These are phyloP conservation scores for Scytalidium sp. DNA, from an alignment of 2,329 filamentous ascomycete species.

Conservation along the genomic window DNA sequence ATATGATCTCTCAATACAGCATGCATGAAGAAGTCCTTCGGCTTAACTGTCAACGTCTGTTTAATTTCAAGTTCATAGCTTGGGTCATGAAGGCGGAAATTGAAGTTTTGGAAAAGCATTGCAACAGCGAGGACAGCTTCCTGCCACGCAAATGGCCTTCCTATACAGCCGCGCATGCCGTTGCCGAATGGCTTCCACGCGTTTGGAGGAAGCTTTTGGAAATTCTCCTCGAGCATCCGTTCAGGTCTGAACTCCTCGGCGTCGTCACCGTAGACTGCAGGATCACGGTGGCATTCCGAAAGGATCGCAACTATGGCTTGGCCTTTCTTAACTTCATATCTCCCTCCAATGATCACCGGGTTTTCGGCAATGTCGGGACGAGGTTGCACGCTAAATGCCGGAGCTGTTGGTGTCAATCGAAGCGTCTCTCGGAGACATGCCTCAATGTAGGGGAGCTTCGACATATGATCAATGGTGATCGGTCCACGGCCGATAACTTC, in stretches of 20 bases:
- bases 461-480: slow-evolving; percentile 42
- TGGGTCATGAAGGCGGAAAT: slow-evolving; percentile 59
- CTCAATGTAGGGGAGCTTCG: slow-evolving; percentile 58
- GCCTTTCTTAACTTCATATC: slow-evolving; percentile 55
- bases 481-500: slow-evolving; percentile 40
- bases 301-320: slow-evolving; percentile 49
- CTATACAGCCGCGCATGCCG: slow-evolving; percentile 68
- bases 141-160: slow-evolving; percentile 71
- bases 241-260: slow-evolving; percentile 66
- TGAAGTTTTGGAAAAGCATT: slow-evolving; percentile 67
- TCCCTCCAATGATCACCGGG: slow-evolving; percentile 46
- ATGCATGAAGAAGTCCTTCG: slow-evolving; percentile 60
- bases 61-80: slow-evolving; percentile 53
- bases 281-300: slow-evolving; percentile 57
- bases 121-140: slow-evolving; percentile 61
- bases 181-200: slow-evolving; percentile 75
- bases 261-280: slow-evolving; percentile 61
- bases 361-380: slow-evolving; percentile 31
- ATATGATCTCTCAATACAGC: slow-evolving; percentile 50
- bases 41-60: slow-evolving; percentile 58
- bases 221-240: slow-evolving; percentile 67
- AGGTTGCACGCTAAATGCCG: slow-evolving; percentile 48
- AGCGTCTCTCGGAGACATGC: slow-evolving; percentile 66
- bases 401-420: slow-evolving; percentile 57
- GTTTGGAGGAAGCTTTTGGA: slow-evolving; percentile 59